Conservation (phyloP, 2,329 filamentous ascomycete genomes). For the Cercospora sojina region DNA sequence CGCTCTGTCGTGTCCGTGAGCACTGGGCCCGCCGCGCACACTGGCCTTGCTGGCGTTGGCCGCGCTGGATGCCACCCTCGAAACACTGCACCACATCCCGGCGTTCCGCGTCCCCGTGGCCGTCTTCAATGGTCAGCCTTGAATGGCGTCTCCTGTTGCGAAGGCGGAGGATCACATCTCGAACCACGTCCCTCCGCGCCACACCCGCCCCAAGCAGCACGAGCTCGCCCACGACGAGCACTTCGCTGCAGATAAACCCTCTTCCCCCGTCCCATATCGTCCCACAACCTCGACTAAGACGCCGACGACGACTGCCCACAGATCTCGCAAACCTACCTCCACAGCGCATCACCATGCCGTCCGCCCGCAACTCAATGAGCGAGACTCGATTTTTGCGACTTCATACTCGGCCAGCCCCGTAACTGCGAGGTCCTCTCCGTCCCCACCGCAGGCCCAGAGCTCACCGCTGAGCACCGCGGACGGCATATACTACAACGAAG, state of each 20-base stretch:
- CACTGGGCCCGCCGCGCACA: background rate
- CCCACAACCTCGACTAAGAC: background rate
- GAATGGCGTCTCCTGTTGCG: constrained; percentile 6
- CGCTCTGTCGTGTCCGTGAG: background rate
- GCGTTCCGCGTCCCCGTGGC: constrained; percentile 5
- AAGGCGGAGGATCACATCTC: constrained; percentile 5
- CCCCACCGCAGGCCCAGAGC: constrained; percentile 2
- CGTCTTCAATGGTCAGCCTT: constrained; percentile 14
- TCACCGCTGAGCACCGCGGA: background rate
- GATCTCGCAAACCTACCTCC: constrained; percentile 8
- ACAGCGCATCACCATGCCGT: constrained; percentile 36
- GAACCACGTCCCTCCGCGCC: background rate
- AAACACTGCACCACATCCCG: background rate
- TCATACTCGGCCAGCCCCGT: constrained; percentile 56
- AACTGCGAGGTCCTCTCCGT: constrained; percentile 30
- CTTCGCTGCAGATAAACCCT: constrained; percentile 11
- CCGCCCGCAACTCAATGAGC: constrained; percentile 57
- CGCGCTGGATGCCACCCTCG: background rate
- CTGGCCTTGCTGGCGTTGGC: background rate
- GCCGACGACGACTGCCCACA: constrained; percentile 3
- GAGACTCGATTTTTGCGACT: constrained; percentile 64
- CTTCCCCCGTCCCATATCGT: background rate
- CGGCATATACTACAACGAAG: constrained; percentile 13
- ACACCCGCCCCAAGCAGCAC: background rate
- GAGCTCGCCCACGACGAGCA: constrained; percentile 16